phyloP scores from a whole-genome alignment of 371 early-diverging fungal genomes.

The Mortierella sp. region DNA sequence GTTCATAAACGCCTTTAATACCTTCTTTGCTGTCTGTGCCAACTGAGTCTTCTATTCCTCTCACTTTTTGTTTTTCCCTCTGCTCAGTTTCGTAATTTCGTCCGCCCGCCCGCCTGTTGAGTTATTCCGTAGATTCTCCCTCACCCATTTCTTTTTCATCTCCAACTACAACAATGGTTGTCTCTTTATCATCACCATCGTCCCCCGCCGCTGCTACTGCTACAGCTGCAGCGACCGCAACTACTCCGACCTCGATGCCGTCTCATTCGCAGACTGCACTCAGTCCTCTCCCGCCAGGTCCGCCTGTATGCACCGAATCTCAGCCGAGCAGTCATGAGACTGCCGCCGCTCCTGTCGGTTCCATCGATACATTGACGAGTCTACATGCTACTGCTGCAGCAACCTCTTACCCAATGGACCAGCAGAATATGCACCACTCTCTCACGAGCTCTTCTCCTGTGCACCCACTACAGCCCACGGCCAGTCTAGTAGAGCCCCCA shows the following conservation, averaged over 20 bases:
- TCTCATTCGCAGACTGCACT: neutral
- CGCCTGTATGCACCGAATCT: neutral
- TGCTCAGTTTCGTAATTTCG: neutral
- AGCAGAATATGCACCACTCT: constrained; percentile 19
- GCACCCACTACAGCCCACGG: constrained; percentile 20
- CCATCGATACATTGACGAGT: neutral
- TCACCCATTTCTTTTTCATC: neutral
- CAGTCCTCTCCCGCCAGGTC: constrained; percentile 2
- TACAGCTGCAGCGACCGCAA: neutral
- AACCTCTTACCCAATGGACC: constrained; percentile 15
- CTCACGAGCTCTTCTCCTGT: neutral
- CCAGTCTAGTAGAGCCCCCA: neutral
- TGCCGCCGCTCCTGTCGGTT: neutral
- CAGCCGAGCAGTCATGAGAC: neutral
- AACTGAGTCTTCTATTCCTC: neutral
- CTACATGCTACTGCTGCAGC: neutral
- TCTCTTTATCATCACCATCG: neutral
- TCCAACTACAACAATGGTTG: neutral
- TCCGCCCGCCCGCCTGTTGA: neutral
- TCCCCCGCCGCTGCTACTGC: neutral
- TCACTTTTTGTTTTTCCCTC: neutral
- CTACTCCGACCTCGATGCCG: neutral
- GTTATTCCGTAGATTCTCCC: neutral
- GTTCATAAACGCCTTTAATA: neutral
- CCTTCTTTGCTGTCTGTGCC: neutral